Conservation (phyloP, 176 grass and related monocot species). For the Coix lacrymajobi region DNA sequence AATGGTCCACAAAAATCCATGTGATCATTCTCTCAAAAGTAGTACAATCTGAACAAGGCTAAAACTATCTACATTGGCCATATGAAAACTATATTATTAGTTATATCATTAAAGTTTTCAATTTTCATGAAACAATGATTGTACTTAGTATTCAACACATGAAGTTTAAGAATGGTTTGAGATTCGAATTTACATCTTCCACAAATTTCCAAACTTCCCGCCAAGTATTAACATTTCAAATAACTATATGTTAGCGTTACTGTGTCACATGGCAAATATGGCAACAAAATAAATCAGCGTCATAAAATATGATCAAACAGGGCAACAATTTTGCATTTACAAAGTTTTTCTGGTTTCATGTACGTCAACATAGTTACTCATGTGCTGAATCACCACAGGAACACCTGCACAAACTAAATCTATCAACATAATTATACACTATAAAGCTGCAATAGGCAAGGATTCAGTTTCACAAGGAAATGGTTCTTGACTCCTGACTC, state of each 20-base stretch:
- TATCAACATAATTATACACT: not conserved
- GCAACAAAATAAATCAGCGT: not conserved
- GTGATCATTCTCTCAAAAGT: not conserved
- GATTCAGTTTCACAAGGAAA: not conserved
- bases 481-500: not conserved
- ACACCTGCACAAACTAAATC: not conserved
- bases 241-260: not conserved
- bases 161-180: not conserved
- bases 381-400: not conserved
- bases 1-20: not conserved
- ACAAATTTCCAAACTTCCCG: not conserved
- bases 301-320: constrained; percentile 17
- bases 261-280: not conserved
- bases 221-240: constrained; percentile 17
- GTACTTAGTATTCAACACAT: not conserved
- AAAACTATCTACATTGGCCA: not conserved
- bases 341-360: not conserved
- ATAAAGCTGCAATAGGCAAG: not conserved
- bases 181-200: not conserved
- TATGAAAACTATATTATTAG: not conserved
- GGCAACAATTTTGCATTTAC: not conserved
- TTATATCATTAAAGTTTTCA: not conserved
- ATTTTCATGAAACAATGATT: not conserved
- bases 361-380: not conserved
- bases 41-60: not conserved